Evolutionary conservation across 495 filamentous ascomycete genomes (phyloP).

Genomic region (Talaromyces proteolyticus): DNA sequence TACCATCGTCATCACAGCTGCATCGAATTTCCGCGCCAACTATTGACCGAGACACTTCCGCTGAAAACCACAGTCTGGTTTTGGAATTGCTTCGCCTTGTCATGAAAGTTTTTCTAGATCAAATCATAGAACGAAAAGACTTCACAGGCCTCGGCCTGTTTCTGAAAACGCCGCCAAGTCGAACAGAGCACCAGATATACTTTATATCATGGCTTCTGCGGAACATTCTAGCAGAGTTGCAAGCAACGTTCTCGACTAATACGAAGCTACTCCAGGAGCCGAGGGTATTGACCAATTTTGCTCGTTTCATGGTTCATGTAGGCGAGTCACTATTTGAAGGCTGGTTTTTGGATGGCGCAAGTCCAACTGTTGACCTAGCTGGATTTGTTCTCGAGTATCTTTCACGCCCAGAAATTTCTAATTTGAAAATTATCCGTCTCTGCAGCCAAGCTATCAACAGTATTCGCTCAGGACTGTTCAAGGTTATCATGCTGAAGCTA

Average conservation of each 20-base stretch:
- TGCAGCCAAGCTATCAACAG: constrained; percentile 73
- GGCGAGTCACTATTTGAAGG: constrained; percentile 90
- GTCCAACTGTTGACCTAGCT: constrained; percentile 78
- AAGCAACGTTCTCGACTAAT: constrained; percentile 61
- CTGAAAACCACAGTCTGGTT: constrained; percentile 62
- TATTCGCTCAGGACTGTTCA: constrained; percentile 69
- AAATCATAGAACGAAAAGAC: constrained; percentile 77
- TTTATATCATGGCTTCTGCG: constrained; percentile 87
- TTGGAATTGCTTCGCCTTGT: constrained; percentile 70
- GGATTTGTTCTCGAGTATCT: constrained; percentile 81
- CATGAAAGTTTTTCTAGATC: constrained; percentile 73
- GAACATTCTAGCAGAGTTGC: constrained; percentile 65
- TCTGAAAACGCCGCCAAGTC: constrained; percentile 85
- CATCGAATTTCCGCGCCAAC: constrained; percentile 40
- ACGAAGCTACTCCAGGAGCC: constrained; percentile 72
- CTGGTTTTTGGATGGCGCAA: constrained; percentile 79
- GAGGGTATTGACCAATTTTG: constrained; percentile 77
- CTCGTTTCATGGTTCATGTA: constrained; percentile 71
- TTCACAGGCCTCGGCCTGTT: constrained; percentile 86
- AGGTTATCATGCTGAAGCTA: constrained; percentile 69
- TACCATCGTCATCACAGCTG: constrained; percentile 52
- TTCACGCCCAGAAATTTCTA: constrained; percentile 75
- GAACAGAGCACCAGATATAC: constrained; percentile 87
- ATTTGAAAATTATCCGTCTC: constrained; percentile 77
- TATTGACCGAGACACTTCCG: constrained; percentile 33